A percentile compares a stretch with the other conserved stretches of the same genome.
Conservation (phyloP, 2,329 filamentous ascomycete species). For the Monosporascus sp. region DNA sequence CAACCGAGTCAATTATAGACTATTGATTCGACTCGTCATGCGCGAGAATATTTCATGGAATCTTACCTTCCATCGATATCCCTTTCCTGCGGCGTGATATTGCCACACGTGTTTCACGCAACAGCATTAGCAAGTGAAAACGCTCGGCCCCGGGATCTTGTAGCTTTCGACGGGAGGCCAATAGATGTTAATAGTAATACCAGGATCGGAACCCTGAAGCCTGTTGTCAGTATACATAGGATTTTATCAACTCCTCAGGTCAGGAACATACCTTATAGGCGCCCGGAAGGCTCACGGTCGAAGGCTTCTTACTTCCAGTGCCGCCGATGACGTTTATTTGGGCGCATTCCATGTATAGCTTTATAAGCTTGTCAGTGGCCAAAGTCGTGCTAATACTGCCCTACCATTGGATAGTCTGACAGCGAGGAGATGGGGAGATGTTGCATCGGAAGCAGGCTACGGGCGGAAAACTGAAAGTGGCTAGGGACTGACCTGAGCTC, state of each 20-base stretch:
- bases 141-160: too few relatives aligned
- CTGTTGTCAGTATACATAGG: neutral
- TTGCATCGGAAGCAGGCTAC: neutral
- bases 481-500: constrained; percentile 33
- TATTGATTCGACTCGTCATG: too few relatives aligned
- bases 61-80: too few relatives aligned
- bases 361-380: neutral
- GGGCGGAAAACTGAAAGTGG: neutral
- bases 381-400: neutral
- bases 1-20: too few relatives aligned
- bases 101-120: too few relatives aligned
- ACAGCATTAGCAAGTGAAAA: too few relatives aligned
- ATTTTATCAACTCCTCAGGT: too few relatives aligned
- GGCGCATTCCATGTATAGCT: constrained; percentile 30
- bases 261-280: constrained; percentile 26
- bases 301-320: constrained; percentile 21
- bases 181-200: too few relatives aligned
- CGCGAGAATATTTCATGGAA: too few relatives aligned
- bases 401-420: neutral
- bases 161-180: too few relatives aligned
- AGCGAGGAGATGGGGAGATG: neutral
- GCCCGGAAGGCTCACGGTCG: constrained; percentile 31
- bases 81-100: too few relatives aligned
- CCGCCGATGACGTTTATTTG: constrained; percentile 32
- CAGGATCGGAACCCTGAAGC: too few relatives aligned